Percentiles rank a stretch among this genome's conserved stretches.
Conservation (phyloP, 768 basidiomycete genomes). For the Leccinum subtestaceum region DNA sequence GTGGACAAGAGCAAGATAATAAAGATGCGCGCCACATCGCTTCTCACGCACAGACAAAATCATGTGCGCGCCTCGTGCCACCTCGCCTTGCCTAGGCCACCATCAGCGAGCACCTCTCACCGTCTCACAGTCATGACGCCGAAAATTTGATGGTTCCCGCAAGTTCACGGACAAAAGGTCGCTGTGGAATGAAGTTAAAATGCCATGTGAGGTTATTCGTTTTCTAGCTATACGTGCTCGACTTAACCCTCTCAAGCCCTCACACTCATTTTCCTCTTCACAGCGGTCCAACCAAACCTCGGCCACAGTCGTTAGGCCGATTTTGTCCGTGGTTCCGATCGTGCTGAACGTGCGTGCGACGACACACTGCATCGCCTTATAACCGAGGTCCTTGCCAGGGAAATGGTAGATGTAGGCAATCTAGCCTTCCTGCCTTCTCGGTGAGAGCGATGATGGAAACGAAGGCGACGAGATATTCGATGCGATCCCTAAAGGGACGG, state of each 20-base stretch:
- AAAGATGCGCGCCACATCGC: too few species aligned
- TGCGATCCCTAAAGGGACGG: constrained; percentile 39
- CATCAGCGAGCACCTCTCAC: constrained; percentile 31
- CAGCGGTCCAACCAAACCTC: constrained; percentile 81
- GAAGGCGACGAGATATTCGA: too few species aligned
- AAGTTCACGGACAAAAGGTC: constrained; percentile 57
- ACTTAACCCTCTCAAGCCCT: constrained; percentile 52
- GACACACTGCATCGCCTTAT: constrained; percentile 34
- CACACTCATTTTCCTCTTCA: constrained; percentile 74
- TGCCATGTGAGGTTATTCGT: constrained; percentile 56
- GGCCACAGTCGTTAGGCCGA: constrained; percentile 62
- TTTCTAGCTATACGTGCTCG: not conserved
- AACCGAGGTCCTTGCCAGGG: too few species aligned
- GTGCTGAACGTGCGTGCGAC: constrained; percentile 51
- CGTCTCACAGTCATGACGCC: constrained; percentile 24
- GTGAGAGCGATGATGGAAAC: too few species aligned
- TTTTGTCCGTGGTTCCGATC: constrained; percentile 59
- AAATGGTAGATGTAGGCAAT: too few species aligned
- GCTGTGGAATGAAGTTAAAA: constrained; percentile 91
- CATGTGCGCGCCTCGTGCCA: too few species aligned
- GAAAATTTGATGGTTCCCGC: constrained; percentile 9
- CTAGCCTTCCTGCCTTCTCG: too few species aligned
- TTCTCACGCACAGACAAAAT: too few species aligned
- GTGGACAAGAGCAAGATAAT: too few species aligned
- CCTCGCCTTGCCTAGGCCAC: too few species aligned